Evolutionary conservation across 768 basidiomycete genomes (phyloP).

Genomic region (Termitomyces sp.): DNA sequence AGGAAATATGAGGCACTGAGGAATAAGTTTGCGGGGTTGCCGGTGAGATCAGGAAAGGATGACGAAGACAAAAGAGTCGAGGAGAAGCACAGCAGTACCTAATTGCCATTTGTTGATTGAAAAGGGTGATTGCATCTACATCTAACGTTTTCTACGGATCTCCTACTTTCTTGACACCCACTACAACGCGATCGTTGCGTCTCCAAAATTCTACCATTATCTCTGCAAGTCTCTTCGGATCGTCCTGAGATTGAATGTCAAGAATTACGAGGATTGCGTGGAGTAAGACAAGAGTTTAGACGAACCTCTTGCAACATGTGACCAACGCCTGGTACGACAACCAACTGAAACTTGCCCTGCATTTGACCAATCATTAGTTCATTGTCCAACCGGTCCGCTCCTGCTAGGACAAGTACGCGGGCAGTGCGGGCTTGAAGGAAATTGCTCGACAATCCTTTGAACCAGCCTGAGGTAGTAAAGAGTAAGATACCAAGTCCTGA

Average conservation of each 20-base stretch:
- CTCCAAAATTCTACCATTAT: conserved; percentile 87
- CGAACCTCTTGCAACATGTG: conserved; percentile 93
- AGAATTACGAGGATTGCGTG: not conserved
- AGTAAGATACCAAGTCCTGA: not conserved
- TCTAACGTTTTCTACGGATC: conserved; percentile 20
- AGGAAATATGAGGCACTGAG: conserved; percentile 77
- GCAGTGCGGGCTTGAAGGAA: conserved; percentile 80
- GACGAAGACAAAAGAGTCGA: conserved; percentile 32
- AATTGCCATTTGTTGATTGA: not conserved
- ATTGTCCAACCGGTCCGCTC: conserved; percentile 87
- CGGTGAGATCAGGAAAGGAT: conserved; percentile 44
- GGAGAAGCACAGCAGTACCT: conserved; percentile 2
- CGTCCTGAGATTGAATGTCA: conserved; percentile 54
- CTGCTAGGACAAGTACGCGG: conserved; percentile 85
- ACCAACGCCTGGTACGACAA: conserved; percentile 80
- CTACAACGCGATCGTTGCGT: conserved; percentile 70
- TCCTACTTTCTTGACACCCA: conserved; percentile 57
- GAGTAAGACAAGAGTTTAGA: conserved; percentile 4
- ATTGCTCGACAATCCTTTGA: conserved; percentile 68
- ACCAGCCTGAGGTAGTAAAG: conserved; percentile 67
- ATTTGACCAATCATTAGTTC: conserved; percentile 96
- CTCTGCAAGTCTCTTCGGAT: conserved; percentile 75
- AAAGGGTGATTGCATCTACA: not conserved
- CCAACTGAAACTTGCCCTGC: conserved; percentile 95
- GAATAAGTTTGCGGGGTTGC: conserved; percentile 79